Conservation (phyloP, 2,329 filamentous ascomycete species). For the Huntiella abstrusa region DNA sequence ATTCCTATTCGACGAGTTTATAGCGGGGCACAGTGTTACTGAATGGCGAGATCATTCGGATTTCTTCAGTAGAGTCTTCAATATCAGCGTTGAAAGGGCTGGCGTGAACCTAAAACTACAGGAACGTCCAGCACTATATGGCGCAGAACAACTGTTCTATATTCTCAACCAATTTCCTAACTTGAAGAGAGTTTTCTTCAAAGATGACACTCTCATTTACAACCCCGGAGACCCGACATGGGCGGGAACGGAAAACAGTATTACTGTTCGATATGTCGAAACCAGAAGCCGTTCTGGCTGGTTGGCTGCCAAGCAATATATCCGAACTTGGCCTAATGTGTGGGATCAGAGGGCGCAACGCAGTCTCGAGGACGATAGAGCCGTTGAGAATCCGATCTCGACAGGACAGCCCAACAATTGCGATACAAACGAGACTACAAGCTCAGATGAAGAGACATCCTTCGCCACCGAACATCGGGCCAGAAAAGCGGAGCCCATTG, state of each 20-base stretch:
- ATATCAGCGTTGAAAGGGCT: neutral
- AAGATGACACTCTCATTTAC: neutral
- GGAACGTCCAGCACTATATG: too few species aligned
- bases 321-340: neutral
- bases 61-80: neutral
- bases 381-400: too few species aligned
- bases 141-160: neutral
- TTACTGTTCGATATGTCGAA: neutral
- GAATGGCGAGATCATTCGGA: neutral
- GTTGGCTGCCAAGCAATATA: neutral
- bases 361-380: neutral
- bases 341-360: neutral
- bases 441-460: neutral
- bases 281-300: neutral
- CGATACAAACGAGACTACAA: neutral
- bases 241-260: slow-evolving; percentile 5
- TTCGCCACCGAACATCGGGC: neutral
- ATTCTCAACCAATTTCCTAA: slow-evolving; percentile 4
- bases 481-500: neutral
- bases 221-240: neutral
- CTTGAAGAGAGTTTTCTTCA: slow-evolving; percentile 6
- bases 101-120: neutral
- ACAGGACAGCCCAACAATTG: too few species aligned
- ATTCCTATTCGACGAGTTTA: neutral
- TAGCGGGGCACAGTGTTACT: too few species aligned